These are phyloP conservation scores for Fistulina hepatica DNA, from an alignment of 1,284 basidiomycete genomes.

Conservation along the genomic window DNA sequence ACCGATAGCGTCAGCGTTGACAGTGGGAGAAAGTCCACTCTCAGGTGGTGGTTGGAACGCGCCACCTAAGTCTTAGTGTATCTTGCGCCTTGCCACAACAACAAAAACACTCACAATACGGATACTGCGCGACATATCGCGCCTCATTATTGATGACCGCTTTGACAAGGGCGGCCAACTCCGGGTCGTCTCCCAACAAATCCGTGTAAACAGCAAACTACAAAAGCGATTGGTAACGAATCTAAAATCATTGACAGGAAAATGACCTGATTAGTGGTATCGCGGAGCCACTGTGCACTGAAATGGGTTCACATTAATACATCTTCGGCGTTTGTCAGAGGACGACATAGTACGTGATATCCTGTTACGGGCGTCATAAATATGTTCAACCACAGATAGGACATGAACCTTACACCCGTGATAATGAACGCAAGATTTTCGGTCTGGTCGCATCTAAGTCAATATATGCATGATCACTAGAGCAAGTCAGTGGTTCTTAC, in stretches of 20 bases:
- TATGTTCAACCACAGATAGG: neutral
- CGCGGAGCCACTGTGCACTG: conserved; percentile 42
- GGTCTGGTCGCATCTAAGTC: conserved; percentile 18
- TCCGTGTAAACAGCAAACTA: conserved; percentile 12
- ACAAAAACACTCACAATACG: conserved; percentile 36
- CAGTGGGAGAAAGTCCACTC: conserved; percentile 10
- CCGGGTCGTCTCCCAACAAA: conserved; percentile 8
- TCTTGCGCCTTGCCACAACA: conserved; percentile 38
- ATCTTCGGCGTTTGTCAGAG: conserved; percentile 1
- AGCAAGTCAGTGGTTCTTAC: conserved; percentile 18
- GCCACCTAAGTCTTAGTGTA: conserved; percentile 32
- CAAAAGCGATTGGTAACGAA: no score
- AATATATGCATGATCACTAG: conserved; percentile 1
- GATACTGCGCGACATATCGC: conserved; percentile 43
- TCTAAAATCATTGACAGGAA: neutral
- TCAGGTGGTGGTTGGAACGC: conserved; percentile 28
- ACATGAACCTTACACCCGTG: conserved; percentile 32
- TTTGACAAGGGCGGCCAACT: conserved; percentile 11
- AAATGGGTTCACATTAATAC: conserved; percentile 6
- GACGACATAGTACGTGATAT: conserved; percentile 36
- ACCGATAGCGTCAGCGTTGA: conserved; percentile 10
- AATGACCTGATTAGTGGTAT: conserved; percentile 46
- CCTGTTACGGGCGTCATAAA: conserved; percentile 18
- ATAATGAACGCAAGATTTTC: conserved; percentile 50
- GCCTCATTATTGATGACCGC: conserved; percentile 22